Evolutionary conservation across 2,329 filamentous ascomycete species (phyloP), one percentile per base, ranked within the genome.

Genomic region (Trichoderma polysporum): DNA sequence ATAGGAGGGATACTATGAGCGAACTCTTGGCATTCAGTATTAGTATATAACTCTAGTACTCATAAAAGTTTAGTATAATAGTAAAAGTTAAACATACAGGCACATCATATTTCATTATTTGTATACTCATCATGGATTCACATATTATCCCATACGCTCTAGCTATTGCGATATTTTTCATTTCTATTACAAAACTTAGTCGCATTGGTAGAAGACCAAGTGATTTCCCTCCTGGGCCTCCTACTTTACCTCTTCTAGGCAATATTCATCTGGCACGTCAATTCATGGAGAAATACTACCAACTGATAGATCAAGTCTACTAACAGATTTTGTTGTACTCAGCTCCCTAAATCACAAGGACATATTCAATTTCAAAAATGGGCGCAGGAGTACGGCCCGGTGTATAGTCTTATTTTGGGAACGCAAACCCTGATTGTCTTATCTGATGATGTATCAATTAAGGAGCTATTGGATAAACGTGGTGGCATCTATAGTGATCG

Each of bases 361-460:
- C 50, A 53, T 19, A 22, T 29, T 8, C 50, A 53, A 12, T 29
- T 53, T 33, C 50, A 82, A 41, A 81, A 83, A 72, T 86, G 85
- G 85, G 82, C 83, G 0, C 69, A 80, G 10, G 76, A 85, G 71
- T 86, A 86, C 45, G 76, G 84, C 0, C 82, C 83, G 0, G 71
- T 86, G 0, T 86, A 83, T 71, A 83, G 79, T 0, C 74, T 86
- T 2, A 83, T 85, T 1, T 74, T 86, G 0, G 84, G 84, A 0
- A 82, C 81, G 0, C 79, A 81, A 22, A 10, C 22, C 4, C 22
- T 45, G 6, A 45, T 22, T 10, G 41, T 22, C 3, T 12, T 45
- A 9, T 45, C 41, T 4, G 22, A 45, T 19, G 41, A 45, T 45
- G 41, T 45, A 9, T 8, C 41, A 4, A 22, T 45, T 22, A 85